Percentiles rank a stretch among this genome's conserved stretches.
Evolutionary conservation across 2,329 filamentous ascomycete genomes (phyloP).

Genomic region (Colletotrichum sp.): DNA sequence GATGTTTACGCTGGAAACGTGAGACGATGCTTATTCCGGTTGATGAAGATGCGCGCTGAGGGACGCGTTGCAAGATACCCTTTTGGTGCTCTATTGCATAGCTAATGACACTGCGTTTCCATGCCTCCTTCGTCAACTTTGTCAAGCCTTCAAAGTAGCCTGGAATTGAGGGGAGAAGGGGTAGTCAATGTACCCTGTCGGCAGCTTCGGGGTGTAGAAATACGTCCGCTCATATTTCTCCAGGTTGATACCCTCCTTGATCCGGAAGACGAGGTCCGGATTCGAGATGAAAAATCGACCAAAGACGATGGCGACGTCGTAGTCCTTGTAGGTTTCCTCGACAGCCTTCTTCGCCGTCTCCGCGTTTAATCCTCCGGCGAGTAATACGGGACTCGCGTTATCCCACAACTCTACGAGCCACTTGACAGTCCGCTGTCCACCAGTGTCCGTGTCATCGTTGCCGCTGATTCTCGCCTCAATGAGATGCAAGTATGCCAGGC

Average conservation of each 20-base stretch:
- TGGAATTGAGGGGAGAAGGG: conserved; percentile 28
- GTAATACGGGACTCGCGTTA: conserved; percentile 32
- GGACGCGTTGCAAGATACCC: background rate
- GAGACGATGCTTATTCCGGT: background rate
- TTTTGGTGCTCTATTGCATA: background rate
- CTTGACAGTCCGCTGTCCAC: conserved; percentile 12
- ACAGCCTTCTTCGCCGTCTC: conserved; percentile 27
- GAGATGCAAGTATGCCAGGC: conserved; percentile 62
- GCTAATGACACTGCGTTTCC: background rate
- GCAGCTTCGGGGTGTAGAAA: conserved; percentile 30
- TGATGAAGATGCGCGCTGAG: background rate
- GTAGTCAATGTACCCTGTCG: conserved; percentile 27
- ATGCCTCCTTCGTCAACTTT: too few relatives aligned
- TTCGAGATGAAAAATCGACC: conserved; percentile 40
- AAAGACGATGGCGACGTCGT: conserved; percentile 32
- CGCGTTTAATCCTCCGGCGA: conserved; percentile 34
- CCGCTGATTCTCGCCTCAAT: conserved; percentile 60
- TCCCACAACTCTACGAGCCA: conserved; percentile 37
- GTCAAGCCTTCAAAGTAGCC: background rate
- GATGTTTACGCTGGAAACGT: background rate
- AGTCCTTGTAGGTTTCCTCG: conserved; percentile 28
- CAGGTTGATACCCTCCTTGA: conserved; percentile 29
- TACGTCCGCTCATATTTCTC: conserved; percentile 30
- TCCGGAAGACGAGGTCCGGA: conserved; percentile 35
- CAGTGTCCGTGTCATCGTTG: conserved; percentile 39